Conservation (phyloP, 2,329 filamentous ascomycete genomes). For the Colletotrichum nymphaeae region DNA sequence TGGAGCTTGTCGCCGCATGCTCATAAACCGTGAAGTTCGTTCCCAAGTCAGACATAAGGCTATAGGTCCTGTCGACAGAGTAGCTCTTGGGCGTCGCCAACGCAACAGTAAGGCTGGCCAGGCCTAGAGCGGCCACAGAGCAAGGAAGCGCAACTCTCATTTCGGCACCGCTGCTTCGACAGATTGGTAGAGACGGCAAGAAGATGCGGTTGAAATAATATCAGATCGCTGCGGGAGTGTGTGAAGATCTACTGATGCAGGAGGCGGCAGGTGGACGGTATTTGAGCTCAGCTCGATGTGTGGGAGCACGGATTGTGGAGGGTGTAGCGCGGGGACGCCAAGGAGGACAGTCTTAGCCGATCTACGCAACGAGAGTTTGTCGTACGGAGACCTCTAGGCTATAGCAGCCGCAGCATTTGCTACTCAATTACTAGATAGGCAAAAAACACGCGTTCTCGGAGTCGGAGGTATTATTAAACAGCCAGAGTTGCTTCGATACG, state of each 20-base stretch:
- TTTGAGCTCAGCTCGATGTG: constrained; percentile 4
- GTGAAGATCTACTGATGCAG: not conserved
- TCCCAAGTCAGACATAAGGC: constrained; percentile 31
- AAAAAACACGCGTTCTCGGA: not conserved
- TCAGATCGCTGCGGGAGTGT: not conserved
- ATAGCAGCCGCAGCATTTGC: not conserved
- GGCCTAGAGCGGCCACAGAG: constrained; percentile 4
- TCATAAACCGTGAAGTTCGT: constrained; percentile 57
- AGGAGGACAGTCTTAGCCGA: not conserved
- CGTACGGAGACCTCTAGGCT: not conserved
- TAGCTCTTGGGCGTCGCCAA: constrained; percentile 12
- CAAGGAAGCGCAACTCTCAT: not conserved
- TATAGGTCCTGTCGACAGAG: constrained; percentile 34
- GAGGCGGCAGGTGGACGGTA: constrained; percentile 4
- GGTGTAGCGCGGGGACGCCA: not conserved
- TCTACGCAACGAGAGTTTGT: not conserved
- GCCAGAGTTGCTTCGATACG: not conserved
- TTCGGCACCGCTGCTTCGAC: not conserved
- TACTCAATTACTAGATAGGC: too few species aligned
- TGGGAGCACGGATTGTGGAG: not conserved
- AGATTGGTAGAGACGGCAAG: not conserved
- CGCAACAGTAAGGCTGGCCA: constrained; percentile 8
- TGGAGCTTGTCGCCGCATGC: constrained; percentile 57
- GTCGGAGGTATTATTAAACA: not conserved
- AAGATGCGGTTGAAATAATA: not conserved